A percentile compares a stretch with the other conserved stretches of the same genome.
phyloP scores from a whole-genome alignment of 2,329 filamentous ascomycete species.

The Rutstroemia sp. region DNA sequence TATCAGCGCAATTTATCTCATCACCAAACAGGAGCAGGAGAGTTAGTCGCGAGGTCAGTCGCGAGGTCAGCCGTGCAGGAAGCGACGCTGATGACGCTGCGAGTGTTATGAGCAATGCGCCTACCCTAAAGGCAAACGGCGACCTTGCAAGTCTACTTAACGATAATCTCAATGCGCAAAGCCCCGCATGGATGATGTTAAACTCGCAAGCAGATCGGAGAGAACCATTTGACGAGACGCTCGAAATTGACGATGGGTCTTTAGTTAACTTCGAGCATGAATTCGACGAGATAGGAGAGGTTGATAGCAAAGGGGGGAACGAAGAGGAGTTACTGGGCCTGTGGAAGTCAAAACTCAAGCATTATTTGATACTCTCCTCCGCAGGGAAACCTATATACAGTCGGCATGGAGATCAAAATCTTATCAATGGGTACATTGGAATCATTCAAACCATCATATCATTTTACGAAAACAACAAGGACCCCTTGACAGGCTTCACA shows the following conservation, averaged over 20 bases:
- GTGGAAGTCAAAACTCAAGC: slow-evolving; percentile 92
- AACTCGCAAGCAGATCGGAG: slow-evolving; percentile 53
- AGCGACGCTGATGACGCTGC: slow-evolving; percentile 43
- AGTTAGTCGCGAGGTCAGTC: slow-evolving; percentile 8
- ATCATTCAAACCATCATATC: slow-evolving; percentile 97
- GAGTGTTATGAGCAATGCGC: slow-evolving; percentile 42
- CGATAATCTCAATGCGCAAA: slow-evolving; percentile 59
- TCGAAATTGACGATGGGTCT: slow-evolving; percentile 41
- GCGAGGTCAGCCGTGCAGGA: slow-evolving; percentile 27
- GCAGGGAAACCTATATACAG: slow-evolving; percentile 98
- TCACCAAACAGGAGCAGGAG: slow-evolving; percentile 22
- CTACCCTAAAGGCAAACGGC: slow-evolving; percentile 45
- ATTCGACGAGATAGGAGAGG: slow-evolving; percentile 66
- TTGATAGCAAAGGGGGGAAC: slow-evolving; percentile 43
- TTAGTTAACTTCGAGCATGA: slow-evolving; percentile 66
- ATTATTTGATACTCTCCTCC: slow-evolving; percentile 93
- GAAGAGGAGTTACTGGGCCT: slow-evolving; percentile 49
- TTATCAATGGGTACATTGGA: slow-evolving; percentile 91
- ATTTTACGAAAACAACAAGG: slow-evolving; percentile 77
- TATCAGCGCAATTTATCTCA: slow-evolving; percentile 18
- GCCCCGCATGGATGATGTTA: slow-evolving; percentile 61
- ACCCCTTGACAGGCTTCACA: slow-evolving; percentile 74
- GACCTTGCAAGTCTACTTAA: slow-evolving; percentile 79
- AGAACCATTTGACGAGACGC: slow-evolving; percentile 50
- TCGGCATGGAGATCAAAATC: slow-evolving; percentile 79